Conservation (phyloP, 2,329 filamentous ascomycete genomes). For the Diaporthe eres region DNA sequence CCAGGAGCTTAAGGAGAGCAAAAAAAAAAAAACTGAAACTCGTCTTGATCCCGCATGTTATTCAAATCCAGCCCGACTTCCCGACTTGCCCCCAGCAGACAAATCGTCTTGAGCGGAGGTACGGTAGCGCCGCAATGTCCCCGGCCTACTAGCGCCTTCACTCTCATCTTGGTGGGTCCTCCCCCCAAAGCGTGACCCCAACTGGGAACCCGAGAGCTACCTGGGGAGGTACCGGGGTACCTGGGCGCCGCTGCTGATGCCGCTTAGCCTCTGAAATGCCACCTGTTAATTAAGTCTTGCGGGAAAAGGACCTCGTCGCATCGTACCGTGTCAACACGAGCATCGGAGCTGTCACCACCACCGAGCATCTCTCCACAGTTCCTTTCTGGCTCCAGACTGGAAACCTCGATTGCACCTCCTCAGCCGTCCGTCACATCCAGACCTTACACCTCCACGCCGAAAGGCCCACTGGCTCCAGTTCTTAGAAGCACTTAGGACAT, state of each 20-base stretch:
- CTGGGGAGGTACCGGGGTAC: slow-evolving; percentile 17
- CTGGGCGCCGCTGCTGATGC: not conserved
- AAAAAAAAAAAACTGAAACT: not conserved
- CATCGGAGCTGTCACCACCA: slow-evolving; percentile 29
- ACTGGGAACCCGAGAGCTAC: slow-evolving; percentile 9
- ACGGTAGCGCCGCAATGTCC: too few relatives aligned
- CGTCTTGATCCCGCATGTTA: not conserved
- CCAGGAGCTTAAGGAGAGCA: not conserved
- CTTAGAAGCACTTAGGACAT: slow-evolving; percentile 20
- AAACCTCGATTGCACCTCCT: slow-evolving; percentile 3
- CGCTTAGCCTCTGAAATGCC: slow-evolving; percentile 39
- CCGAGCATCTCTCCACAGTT: slow-evolving; percentile 33
- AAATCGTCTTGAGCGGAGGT: not conserved
- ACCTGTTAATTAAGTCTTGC: slow-evolving; percentile 41
- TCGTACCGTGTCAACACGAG: slow-evolving; percentile 30
- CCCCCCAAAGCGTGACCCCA: slow-evolving; percentile 14
- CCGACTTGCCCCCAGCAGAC: not conserved
- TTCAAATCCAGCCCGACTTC: not conserved
- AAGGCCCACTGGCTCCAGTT: slow-evolving; percentile 34
- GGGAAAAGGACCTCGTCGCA: slow-evolving; percentile 21
- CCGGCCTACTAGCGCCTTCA: not conserved
- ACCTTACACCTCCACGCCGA: slow-evolving; percentile 12
- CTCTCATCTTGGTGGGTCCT: not conserved
- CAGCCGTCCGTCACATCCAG: slow-evolving; percentile 13
- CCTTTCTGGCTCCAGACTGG: slow-evolving; percentile 1